phyloP scores from a whole-genome alignment of 1,139 yeast genomes.

The Pichia sp. region DNA sequence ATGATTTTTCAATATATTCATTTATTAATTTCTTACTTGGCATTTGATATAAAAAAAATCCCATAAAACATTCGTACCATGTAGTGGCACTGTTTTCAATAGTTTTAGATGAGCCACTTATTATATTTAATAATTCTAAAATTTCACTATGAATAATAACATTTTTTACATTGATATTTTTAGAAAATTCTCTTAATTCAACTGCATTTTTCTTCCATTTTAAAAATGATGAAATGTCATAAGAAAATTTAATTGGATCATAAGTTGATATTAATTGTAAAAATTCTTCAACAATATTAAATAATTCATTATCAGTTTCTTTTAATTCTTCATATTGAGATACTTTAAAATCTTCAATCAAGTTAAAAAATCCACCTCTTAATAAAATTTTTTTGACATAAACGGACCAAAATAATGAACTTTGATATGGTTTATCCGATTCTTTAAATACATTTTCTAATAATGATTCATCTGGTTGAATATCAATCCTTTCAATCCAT shows the following conservation, averaged over 20 bases:
- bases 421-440: slow-evolving; percentile 33
- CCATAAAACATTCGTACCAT: slow-evolving; percentile 71
- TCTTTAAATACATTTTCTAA: slow-evolving; percentile 35
- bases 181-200: slow-evolving; percentile 41
- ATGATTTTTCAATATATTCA: slow-evolving; percentile 36
- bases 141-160: slow-evolving; percentile 36
- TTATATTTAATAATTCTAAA: slow-evolving; percentile 37
- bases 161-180: slow-evolving; percentile 23
- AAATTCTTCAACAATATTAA: slow-evolving; percentile 43
- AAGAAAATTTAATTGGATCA: slow-evolving; percentile 33
- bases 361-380: slow-evolving; percentile 59
- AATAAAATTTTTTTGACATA: slow-evolving; percentile 50
- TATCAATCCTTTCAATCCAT: slow-evolving; percentile 67
- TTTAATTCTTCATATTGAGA: slow-evolving; percentile 38
- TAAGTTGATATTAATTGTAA: slow-evolving; percentile 36
- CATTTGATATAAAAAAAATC: slow-evolving; percentile 57
- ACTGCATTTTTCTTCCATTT: slow-evolving; percentile 49
- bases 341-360: slow-evolving; percentile 41
- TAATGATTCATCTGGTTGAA: slow-evolving; percentile 47
- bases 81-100: slow-evolving; percentile 43
- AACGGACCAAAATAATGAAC: slow-evolving; percentile 57
- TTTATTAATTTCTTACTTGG: slow-evolving; percentile 41
- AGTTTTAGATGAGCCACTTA: slow-evolving; percentile 50
- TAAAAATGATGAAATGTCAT: slow-evolving; percentile 39
- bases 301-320: slow-evolving; percentile 31